Percentiles rank a stretch among this genome's conserved stretches.
phyloP scores from a whole-genome alignment of 2,329 filamentous ascomycete genomes.

The Aspergillus brunneoviolaceus region DNA sequence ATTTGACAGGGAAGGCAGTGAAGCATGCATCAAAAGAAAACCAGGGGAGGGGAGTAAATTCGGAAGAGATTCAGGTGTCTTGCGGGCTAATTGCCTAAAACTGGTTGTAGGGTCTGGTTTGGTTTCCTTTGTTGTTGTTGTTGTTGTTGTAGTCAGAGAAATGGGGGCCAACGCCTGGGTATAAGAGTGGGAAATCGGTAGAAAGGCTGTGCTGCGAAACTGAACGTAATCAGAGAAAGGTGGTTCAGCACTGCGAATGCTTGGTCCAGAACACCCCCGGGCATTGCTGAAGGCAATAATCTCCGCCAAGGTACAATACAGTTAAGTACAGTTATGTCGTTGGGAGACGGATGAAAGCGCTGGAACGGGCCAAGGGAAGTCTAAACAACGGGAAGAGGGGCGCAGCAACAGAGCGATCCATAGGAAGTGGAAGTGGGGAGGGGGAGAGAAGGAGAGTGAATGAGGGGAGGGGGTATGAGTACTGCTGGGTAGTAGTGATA shows the following conservation, averaged over 20 bases:
- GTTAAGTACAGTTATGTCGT: neutral
- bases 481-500: no score
- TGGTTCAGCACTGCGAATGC: neutral
- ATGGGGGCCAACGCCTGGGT: neutral
- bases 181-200: neutral
- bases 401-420: neutral
- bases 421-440: neutral
- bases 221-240: neutral
- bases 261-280: neutral
- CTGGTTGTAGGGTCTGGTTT: neutral
- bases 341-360: neutral
- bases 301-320: neutral
- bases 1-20: constrained; percentile 2
- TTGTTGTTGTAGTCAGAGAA: neutral
- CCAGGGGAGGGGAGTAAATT: neutral
- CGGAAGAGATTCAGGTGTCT: neutral
- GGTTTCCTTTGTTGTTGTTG: neutral
- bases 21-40: neutral
- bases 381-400: neutral
- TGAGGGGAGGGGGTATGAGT: neutral
- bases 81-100: neutral
- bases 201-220: neutral
- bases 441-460: neutral
- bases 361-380: neutral
- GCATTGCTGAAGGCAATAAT: neutral